Percentiles rank a stretch among this genome's conserved stretches.
phyloP scores from a whole-genome alignment of 352 stramenopile genomes.

The Pythium catenulatum region DNA sequence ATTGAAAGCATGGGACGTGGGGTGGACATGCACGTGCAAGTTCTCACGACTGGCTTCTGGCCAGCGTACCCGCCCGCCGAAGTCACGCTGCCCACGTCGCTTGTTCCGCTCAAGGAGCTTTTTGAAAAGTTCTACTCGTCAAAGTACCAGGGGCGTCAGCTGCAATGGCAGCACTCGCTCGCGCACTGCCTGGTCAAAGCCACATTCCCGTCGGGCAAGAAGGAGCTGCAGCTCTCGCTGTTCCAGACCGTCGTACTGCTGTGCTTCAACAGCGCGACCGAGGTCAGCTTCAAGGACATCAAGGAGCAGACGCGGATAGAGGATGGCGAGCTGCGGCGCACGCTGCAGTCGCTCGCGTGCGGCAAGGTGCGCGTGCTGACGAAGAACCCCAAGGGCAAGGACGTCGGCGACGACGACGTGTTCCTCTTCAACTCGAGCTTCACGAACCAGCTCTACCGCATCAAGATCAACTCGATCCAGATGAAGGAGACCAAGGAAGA shows the following conservation, averaged over 20 bases:
- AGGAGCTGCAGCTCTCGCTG: slow-evolving; percentile 93
- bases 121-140: slow-evolving; percentile 94
- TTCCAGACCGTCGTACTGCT: slow-evolving; percentile 93
- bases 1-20: slow-evolving; percentile 71
- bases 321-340: slow-evolving; percentile 93
- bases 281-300: slow-evolving; percentile 91
- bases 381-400: slow-evolving; percentile 93
- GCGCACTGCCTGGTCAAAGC: slow-evolving; percentile 94
- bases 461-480: slow-evolving; percentile 97
- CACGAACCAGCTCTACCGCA: slow-evolving; percentile 92
- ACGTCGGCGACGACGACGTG: slow-evolving; percentile 89
- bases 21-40: slow-evolving; percentile 97
- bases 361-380: slow-evolving; percentile 94
- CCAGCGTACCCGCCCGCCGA: slow-evolving; percentile 95
- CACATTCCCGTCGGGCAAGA: slow-evolving; percentile 86
- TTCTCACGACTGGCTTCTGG: slow-evolving; percentile 98
- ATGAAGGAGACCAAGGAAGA: slow-evolving; percentile 97
- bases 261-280: slow-evolving; percentile 86
- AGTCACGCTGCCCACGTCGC: slow-evolving; percentile 81
- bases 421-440: slow-evolving; percentile 95
- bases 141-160: slow-evolving; percentile 93
- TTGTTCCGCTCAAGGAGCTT: slow-evolving; percentile 87
- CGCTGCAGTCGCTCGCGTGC: slow-evolving; percentile 93
- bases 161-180: slow-evolving; percentile 95
- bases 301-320: slow-evolving; percentile 94